Conservation (phyloP, 345 rosid genomes). For the Carallia pectinifolia region DNA sequence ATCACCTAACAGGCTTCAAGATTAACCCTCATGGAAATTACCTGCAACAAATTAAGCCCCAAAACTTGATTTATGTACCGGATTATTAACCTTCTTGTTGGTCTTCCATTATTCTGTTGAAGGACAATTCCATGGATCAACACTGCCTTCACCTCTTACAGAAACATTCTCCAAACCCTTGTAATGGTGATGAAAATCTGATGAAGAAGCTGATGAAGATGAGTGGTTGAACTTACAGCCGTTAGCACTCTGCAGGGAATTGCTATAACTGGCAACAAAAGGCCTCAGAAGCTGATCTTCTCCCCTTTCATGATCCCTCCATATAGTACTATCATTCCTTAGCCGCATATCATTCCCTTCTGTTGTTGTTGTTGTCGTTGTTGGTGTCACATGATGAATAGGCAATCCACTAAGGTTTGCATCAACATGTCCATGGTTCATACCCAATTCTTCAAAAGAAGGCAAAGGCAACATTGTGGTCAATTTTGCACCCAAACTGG, state of each 20-base stretch:
- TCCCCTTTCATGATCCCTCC: conserved; percentile 7
- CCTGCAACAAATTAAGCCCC: not conserved
- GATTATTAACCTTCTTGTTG: not conserved
- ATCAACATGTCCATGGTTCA: conserved; percentile 32
- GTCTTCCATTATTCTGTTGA: conserved; percentile 38
- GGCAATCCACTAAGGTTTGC: conserved; percentile 22
- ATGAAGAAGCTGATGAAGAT: conserved; percentile 23
- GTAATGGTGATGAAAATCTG: conserved; percentile 56
- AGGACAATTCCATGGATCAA: conserved; percentile 78
- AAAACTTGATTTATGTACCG: too few relatives aligned
- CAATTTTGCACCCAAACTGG: conserved; percentile 28
- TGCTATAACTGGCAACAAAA: conserved; percentile 26
- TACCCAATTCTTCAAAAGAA: conserved; percentile 37
- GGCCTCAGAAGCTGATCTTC: conserved; percentile 26
- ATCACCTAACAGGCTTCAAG: too few relatives aligned
- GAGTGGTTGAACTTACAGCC: conserved; percentile 46
- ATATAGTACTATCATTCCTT: not conserved
- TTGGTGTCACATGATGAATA: conserved; percentile 5
- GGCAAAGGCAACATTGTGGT: conserved; percentile 20
- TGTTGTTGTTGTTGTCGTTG: not conserved
- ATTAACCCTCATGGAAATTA: too few relatives aligned
- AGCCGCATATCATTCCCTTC: not conserved
- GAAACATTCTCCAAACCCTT: conserved; percentile 48
- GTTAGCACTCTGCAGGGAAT: conserved; percentile 18
- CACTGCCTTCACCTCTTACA: conserved; percentile 46